Base-by-base conservation (phyloP, 306 rosid genomes). In the Arachis stenosperma region DNA sequence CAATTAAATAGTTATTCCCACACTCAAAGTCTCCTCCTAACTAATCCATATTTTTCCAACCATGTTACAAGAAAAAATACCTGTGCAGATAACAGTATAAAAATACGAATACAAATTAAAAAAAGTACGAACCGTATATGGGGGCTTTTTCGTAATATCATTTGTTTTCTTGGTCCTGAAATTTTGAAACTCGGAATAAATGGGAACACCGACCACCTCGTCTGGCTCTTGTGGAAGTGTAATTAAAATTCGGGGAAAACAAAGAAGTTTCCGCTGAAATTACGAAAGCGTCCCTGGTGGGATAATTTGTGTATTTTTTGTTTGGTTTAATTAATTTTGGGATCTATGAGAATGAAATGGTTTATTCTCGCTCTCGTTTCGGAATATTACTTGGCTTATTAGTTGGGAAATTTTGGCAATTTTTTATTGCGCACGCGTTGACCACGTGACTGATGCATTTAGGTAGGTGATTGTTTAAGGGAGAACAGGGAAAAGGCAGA, bases 1-100 rank as follows among this genome's bases (percentile, higher is more conserved):
- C 71, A 75, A 75, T 78, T 78, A 83, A 83, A 83, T 86, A 71
- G 73, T 78, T 75, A 77, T 62, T 61, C 84, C 88, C 75, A 12
- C 44, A 54, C 42, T 59, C 65, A 12, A 46, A 54, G 43, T 59
- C 65, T 64, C 50, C 47, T 47, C 27, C 27, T 22, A 22, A 73
- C 53, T 55, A n/a, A 72, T 75, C 82, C 76, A 22, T 22, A 63
- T 2, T 43, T 5, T 37, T 73, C 30, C 37, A 40, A 12, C 58
- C 13, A 75, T 79, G 65, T 83, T 86, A 81, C 84, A 44, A 64
- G 42, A 22, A 22, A 22, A 12, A 12, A 7, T 39, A 59, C 65
- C 64, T 9, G 53, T 0, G 15, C 5, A 10, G 58, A 53, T 69
- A 63, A 72, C 57, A 76, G 5, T 2, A 27, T 8, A 0, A 6